Base-by-base conservation (phyloP, 2,329 filamentous ascomycete species). In the Tolypocladium inflatum region DNA sequence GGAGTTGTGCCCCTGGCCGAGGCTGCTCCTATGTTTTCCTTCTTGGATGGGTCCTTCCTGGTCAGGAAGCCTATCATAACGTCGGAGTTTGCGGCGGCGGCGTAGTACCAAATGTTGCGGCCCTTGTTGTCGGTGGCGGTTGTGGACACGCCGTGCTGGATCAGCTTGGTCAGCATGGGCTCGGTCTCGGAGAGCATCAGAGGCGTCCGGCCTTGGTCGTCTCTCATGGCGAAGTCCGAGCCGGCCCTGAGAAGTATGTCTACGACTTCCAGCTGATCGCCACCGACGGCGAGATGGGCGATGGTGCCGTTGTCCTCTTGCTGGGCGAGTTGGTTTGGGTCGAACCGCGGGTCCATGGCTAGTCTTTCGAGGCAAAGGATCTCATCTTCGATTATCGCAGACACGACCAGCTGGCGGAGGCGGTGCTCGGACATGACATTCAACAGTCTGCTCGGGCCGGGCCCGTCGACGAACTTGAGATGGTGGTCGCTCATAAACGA, bases 21-120 rank as follows among this genome's bases (percentile, higher is more conserved):
- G 2, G 56, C 38, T 1, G 57, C 62, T 9, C 52, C 59, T 19
- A 74, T 57, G 56, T 73, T 74, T 10, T 63, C 50, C 2, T 61
- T 45, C 35, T 62, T 68, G 23, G 55, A 45, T 4, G 69, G 63
- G 54, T 75, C 73, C 10, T 69, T 58, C 2, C 61, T 53, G 42
- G 63, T 59, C 1, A 76, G 66, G 62, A 66, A 72, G 15, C 64
- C 57, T 23, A 75, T 61, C 5, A 73, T 57, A 0, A 33, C 37
- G 2, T 58, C 43, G 41, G 74, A 72, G 23, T 68, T 67, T 2
- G 70, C 71, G 9, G 68, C 67, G 1, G 72, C 73, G 2, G 66
- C 67, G 13, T 69, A 66, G 57, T 76, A 73, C 73, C 74, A 76
- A 13, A 75, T 67, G 35, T 67, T 76, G 35, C 68, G 67, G 0